Base-by-base conservation (phyloP, 2,329 filamentous ascomycete genomes). In the Ascosphaera acerosa region DNA sequence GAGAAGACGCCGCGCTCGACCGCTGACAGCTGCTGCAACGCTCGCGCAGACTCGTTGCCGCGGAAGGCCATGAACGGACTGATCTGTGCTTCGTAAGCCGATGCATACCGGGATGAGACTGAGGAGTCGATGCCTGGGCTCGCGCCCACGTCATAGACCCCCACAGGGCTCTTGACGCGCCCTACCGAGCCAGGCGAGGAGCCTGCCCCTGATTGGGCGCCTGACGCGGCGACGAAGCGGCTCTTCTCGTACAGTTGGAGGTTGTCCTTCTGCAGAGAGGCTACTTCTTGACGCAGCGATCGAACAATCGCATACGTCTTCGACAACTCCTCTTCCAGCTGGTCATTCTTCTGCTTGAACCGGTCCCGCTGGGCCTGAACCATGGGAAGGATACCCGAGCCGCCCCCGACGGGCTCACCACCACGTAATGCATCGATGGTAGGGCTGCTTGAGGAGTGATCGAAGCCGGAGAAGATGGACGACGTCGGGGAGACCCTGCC, bases 381-480 rank as follows among this genome's bases (percentile, higher is more conserved):
- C 89, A 97, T 97, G 19, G 87, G 89, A 15, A 97, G 59, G 39
- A 97, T 92, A 9, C 82, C 80, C 0, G 77, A 77, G 2, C 78
- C 77, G 33, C 76, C 66, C 18, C 75, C 76, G 33, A 73, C 62
- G 6, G 71, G 60, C 37, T 70, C 66, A 29, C 80, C 76, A 2
- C 62, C 63, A 18, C 67, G 62, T 15, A 73, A 54, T 4, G 64
- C 55, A 23, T 71, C 66, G 40, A 72, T 55, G 10, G 58, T 59
- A 20, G 49, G 48, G 14, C 52, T 57, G 30, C 53, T 49, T 26
- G 57, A 58, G 27, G 67, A 63, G 15, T 76, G 71, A 44, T 90
- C 77, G 46, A 92, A 81, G n/a, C 87, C 87, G 36, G 82, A 92
- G 43, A 97, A 94, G 43, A 97, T 94, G 14, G 84, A 94, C 3